These are phyloP conservation scores for Aspergillus vadensis DNA, from an alignment of 2,329 filamentous ascomycete genomes.

Conservation along the genomic window DNA sequence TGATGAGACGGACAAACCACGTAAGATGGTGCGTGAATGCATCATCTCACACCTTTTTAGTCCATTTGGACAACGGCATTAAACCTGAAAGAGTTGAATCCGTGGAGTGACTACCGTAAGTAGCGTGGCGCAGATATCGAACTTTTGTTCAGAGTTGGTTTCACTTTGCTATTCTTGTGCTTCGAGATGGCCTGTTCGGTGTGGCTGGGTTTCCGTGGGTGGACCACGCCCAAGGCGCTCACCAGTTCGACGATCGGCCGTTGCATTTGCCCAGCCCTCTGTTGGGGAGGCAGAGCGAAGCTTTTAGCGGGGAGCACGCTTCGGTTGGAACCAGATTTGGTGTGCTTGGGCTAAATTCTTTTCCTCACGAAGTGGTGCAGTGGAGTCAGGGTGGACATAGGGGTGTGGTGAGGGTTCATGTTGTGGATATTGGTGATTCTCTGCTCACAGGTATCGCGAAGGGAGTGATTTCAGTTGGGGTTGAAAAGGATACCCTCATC, in stretches of 20 bases:
- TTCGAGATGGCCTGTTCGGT: not conserved
- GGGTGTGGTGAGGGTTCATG: too few species aligned
- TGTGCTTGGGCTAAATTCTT: conserved; percentile 6
- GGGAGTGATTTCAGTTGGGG: too few species aligned
- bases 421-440: too few species aligned
- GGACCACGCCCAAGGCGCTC: not conserved
- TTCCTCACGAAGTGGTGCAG: not conserved
- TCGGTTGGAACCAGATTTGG: not conserved
- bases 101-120: not conserved
- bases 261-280: not conserved
- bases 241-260: conserved; percentile 1
- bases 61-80: not conserved
- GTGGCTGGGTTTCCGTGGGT: not conserved
- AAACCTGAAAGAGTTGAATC: too few species aligned
- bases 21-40: not conserved
- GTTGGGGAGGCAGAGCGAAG: not conserved
- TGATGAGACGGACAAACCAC: not conserved
- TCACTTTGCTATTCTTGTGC: not conserved
- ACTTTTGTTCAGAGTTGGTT: not conserved
- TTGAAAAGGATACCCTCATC: too few species aligned
- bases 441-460: too few species aligned
- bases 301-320: not conserved
- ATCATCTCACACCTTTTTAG: not conserved
- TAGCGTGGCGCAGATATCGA: not conserved
- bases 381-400: not conserved